Percentiles rank a stretch among this genome's conserved stretches.
These are phyloP conservation scores for Acanthamoeba triangularis DNA, from an alignment of 208 protist species.

Conservation along the genomic window DNA sequence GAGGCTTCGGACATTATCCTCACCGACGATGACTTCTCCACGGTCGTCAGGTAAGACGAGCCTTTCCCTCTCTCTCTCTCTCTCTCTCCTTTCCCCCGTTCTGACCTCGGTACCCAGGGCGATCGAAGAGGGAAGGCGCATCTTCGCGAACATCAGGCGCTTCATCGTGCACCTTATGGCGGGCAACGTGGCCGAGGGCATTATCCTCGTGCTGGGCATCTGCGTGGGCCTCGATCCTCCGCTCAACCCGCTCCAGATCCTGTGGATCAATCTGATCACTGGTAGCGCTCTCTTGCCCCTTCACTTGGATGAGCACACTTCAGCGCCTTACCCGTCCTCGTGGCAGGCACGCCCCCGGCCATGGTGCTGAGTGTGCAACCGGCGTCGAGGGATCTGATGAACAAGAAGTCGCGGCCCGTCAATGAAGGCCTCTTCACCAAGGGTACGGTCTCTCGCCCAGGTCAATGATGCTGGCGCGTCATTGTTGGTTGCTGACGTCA, in stretches of 20 bases:
- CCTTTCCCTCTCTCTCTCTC: too few relatives aligned
- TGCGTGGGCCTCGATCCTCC: conserved; percentile 79
- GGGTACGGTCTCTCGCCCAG: neutral
- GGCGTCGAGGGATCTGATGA: conserved; percentile 92
- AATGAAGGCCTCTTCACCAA: conserved; percentile 43
- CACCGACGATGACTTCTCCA: conserved; percentile 95
- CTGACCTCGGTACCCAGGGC: conserved; percentile 69
- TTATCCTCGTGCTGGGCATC: conserved; percentile 74
- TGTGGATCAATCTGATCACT: conserved; percentile 89
- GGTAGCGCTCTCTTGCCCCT: conserved; percentile 19
- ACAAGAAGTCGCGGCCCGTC: conserved; percentile 30
- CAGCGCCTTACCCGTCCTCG: neutral
- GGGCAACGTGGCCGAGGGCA: conserved; percentile 85
- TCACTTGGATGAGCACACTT: neutral
- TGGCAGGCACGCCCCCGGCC: conserved; percentile 82
- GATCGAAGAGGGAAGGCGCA: conserved; percentile 93
- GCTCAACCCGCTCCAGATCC: conserved; percentile 86
- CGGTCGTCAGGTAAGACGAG: conserved; percentile 88
- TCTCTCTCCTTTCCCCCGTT: neutral
- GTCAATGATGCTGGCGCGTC: too few relatives aligned
- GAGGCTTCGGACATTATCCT: conserved; percentile 93
- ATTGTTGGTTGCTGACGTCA: neutral
- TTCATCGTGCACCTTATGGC: conserved; percentile 93
- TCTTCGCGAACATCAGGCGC: conserved; percentile 96
- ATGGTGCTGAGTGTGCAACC: conserved; percentile 86